Percentiles rank a stretch among this genome's conserved stretches.
These are phyloP conservation scores for Phialophora tarda DNA, from an alignment of 2,329 filamentous ascomycete species.

Conservation along the genomic window DNA sequence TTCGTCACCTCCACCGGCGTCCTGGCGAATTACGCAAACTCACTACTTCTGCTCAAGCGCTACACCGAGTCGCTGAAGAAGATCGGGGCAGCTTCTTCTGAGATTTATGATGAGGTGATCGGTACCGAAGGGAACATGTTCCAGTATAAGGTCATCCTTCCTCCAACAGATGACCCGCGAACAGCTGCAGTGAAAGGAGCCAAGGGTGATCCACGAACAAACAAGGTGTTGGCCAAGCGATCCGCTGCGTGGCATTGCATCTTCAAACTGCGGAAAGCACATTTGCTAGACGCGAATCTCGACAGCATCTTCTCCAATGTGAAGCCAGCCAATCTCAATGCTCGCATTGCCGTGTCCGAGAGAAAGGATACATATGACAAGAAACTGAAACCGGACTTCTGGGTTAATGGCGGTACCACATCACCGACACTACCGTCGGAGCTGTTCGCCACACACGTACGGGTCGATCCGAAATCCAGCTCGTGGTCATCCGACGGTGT, in stretches of 20 bases:
- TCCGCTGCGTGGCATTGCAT: constrained; percentile 89
- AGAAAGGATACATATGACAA: constrained; percentile 76
- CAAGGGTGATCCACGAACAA: constrained; percentile 66
- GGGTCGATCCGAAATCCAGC: constrained; percentile 9
- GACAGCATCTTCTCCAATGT: constrained; percentile 73
- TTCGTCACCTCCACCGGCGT: constrained; percentile 34
- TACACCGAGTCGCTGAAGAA: constrained; percentile 45
- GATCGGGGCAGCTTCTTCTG: constrained; percentile 54
- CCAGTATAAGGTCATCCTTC: constrained; percentile 78
- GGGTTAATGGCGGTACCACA: constrained; percentile 53
- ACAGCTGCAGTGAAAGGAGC: constrained; percentile 70
- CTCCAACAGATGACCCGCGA: constrained; percentile 55
- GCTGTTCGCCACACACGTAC: constrained; percentile 30
- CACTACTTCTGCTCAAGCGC: constrained; percentile 33
- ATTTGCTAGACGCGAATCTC: constrained; percentile 74
- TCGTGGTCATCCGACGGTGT: constrained; percentile 56
- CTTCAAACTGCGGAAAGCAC: constrained; percentile 67
- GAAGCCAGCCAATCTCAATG: constrained; percentile 84
- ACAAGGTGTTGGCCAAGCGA: constrained; percentile 80
- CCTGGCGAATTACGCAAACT: constrained; percentile 36
- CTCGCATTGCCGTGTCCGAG: constrained; percentile 77
- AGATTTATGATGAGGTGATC: constrained; percentile 50
- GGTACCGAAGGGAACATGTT: constrained; percentile 58
- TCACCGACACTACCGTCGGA: constrained; percentile 12
- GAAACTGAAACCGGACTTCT: constrained; percentile 77